A percentile compares a stretch with the other conserved stretches of the same genome.
Conservation (phyloP, 2,329 filamentous ascomycete species). For the Calonectria crousiana region DNA sequence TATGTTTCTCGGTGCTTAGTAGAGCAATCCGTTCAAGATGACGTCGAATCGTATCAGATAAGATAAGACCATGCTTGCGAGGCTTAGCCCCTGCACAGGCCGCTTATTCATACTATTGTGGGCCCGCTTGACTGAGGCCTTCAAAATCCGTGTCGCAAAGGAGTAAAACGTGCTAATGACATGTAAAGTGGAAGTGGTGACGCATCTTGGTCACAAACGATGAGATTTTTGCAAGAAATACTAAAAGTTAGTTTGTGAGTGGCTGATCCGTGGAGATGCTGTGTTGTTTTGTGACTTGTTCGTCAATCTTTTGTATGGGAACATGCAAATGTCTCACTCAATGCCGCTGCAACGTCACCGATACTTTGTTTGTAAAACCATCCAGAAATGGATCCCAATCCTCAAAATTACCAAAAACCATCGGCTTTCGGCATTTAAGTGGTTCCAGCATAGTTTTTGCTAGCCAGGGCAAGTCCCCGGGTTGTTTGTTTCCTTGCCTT, state of each 20-base stretch:
- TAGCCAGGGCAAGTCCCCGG: neutral
- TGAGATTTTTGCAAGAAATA: too few species aligned
- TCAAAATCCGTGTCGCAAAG: neutral
- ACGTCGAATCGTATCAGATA: neutral
- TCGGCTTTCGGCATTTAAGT: neutral
- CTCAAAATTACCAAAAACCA: neutral
- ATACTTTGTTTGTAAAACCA: neutral
- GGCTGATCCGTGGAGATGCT: neutral
- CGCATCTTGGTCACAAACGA: neutral
- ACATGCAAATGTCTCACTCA: too few species aligned
- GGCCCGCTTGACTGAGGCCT: neutral
- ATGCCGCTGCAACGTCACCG: too few species aligned
- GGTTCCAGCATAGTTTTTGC: neutral
- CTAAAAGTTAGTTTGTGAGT: neutral
- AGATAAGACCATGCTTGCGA: neutral
- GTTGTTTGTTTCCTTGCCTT: neutral
- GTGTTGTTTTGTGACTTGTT: neutral
- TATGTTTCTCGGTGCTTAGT: neutral
- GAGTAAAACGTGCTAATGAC: neutral
- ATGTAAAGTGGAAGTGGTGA: neutral
- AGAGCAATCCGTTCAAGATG: neutral
- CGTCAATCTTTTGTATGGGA: neutral
- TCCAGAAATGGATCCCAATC: neutral
- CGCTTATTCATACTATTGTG: neutral
- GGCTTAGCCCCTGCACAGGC: neutral